These are phyloP conservation scores for Darksidea phi DNA, from an alignment of 495 filamentous ascomycete species.

Conservation along the genomic window DNA sequence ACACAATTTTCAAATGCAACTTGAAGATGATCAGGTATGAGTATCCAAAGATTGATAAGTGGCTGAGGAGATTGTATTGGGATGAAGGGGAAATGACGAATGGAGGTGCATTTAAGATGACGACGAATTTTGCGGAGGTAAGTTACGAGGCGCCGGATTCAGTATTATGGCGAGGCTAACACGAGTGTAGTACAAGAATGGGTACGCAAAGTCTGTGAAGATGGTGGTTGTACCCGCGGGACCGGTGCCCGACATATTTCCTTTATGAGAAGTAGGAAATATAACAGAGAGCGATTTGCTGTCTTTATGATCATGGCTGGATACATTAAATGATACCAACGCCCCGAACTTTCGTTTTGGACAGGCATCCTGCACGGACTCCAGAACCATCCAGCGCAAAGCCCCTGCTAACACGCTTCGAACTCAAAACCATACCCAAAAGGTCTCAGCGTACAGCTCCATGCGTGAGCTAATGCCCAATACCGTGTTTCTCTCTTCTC, in stretches of 20 bases:
- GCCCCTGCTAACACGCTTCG: too few relatives aligned
- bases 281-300: not conserved
- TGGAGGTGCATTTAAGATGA: constrained; percentile 62
- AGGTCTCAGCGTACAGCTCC: too few relatives aligned
- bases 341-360: too few relatives aligned
- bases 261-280: not conserved
- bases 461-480: too few relatives aligned
- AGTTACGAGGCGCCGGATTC: constrained; percentile 28
- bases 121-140: constrained; percentile 63
- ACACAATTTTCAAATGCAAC: constrained; percentile 69
- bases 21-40: constrained; percentile 66
- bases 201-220: not conserved
- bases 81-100: constrained; percentile 53
- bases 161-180: not conserved
- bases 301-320: too few relatives aligned
- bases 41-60: constrained; percentile 67
- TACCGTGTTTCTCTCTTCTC: too few relatives aligned
- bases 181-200: not conserved
- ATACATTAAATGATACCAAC: too few relatives aligned
- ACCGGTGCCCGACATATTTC: not conserved
- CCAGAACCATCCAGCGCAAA: too few relatives aligned
- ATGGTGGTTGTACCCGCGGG: not conserved
- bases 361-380: too few relatives aligned
- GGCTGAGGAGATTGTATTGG: constrained; percentile 73
- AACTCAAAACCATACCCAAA: too few relatives aligned